Base-by-base conservation (phyloP, 164 flowering plant species). In the Cinnamomum chago region DNA sequence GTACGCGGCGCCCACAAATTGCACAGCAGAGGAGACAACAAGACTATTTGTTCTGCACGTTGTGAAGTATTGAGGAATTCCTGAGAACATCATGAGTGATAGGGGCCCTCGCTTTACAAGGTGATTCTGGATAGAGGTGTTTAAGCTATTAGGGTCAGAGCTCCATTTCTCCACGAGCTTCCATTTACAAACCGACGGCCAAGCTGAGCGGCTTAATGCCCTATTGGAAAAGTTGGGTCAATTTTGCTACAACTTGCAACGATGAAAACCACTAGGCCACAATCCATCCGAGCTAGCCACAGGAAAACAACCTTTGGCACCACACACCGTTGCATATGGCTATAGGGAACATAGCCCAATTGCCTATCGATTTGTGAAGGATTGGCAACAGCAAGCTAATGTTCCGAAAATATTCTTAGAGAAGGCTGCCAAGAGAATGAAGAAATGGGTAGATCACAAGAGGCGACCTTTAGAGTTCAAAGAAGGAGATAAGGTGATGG, bases 41-140 rank as follows among this genome's bases (percentile, higher is more conserved):
- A 23, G 25, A 20, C 24, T 71, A 18, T 75, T 79, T 23, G 18
- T 70, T 1, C 24, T 23, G 27, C 24, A 75, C 60, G 4, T 79
- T 0, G 65, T 72, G 2, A 79, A 79, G 64, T 55, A 51, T 70
- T 70, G 47, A 47, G 72, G 72, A 7, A 18, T 70, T 9, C 72
- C 14, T 0, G 6, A n/a, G 35, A 51, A 22, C 47, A 55, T 55
- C 11, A 0, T 25, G 17, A 55, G 72, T 7, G 62, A 27, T 18
- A 6, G 4, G 3, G 72, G 55, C 12, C 62, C 60, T 0, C 0
- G 60, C 27, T 70, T 50, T 58, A 23, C 25, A 3, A 20, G 58
- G 4, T 0, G 7, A 24, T 50, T 70, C 7, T 70, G 62, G 72
- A 50, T 10, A 18, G 20, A 47, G 58, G 28, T 50, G 17, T 23